Evolutionary conservation across 2,329 filamentous ascomycete genomes (phyloP).

Genomic region (Anisogramma anomala): DNA sequence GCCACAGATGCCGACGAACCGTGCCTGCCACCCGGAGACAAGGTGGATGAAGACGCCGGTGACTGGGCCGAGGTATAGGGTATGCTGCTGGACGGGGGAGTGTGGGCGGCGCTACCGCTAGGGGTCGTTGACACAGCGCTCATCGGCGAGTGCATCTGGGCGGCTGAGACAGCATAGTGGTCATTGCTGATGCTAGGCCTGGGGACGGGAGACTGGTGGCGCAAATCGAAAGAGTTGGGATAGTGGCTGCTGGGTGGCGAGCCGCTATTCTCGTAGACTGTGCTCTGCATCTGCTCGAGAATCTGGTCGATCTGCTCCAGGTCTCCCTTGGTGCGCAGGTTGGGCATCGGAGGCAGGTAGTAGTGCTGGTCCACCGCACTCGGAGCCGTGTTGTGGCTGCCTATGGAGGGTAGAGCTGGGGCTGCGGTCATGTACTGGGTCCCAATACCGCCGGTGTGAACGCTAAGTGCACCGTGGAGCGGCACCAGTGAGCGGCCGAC

Average conservation of each 20-base stretch:
- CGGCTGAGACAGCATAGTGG: slow-evolving; percentile 33
- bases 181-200: slow-evolving; percentile 19
- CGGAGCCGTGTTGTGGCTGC: slow-evolving; percentile 38
- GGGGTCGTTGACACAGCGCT: slow-evolving; percentile 44
- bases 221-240: slow-evolving; percentile 50
- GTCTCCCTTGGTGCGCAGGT: slow-evolving; percentile 85
- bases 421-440: slow-evolving; percentile 42
- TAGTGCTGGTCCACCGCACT: slow-evolving; percentile 66
- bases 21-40: slow-evolving; percentile 56
- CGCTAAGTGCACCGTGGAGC: slow-evolving; percentile 59
- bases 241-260: slow-evolving; percentile 71
- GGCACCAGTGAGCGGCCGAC: slow-evolving; percentile 82
- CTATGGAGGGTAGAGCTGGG: slow-evolving; percentile 42
- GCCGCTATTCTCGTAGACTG: slow-evolving; percentile 85
- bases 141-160: slow-evolving; percentile 50
- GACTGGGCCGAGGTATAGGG: slow-evolving; percentile 72
- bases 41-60: slow-evolving; percentile 56
- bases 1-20: slow-evolving; percentile 49
- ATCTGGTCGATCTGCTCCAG: slow-evolving; percentile 89
- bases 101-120: slow-evolving; percentile 60
- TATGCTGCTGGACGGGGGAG: slow-evolving; percentile 61
- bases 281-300: slow-evolving; percentile 89
- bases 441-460: slow-evolving; percentile 42
- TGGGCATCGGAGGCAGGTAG: slow-evolving; percentile 75
- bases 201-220: slow-evolving; percentile 29